Base-by-base conservation (phyloP, 2,329 filamentous ascomycete genomes). In the Talaromyces funiculosus region DNA sequence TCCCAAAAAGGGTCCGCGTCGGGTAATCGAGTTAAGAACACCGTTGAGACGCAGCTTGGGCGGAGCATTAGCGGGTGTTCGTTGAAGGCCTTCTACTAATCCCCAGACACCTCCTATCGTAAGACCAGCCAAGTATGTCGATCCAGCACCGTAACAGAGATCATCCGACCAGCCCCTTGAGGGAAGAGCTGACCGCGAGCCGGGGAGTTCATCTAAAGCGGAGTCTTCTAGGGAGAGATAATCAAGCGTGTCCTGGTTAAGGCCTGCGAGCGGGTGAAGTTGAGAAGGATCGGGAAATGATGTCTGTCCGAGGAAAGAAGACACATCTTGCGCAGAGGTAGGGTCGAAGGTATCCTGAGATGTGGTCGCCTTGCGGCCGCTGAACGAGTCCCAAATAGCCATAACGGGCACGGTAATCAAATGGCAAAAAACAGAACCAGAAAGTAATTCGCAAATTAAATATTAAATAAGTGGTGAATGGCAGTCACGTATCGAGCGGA, bases 161-260 rank as follows among this genome's bases (percentile, higher is more conserved):
- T 99, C 94, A 73, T 99, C 94, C 63, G 92, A 96, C 86, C 96
- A 99, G 73, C 94, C 94, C 75, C 94, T 88, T 60, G 92, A 97
- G 45, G 95, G 94, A 59, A 99, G 84, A 59, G 92, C 89, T 45
- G 93, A 95, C 73, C 90, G 89, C 62, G 87, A 84, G 71, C 92
- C 92, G 53, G 92, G 92, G 20, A 96, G 84, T 70, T 95, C 87
- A 64, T 91, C 92, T 61, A 97, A 86, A 29, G 88, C 85, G 54
- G 91, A 90, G 74, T 99, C 95, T 78, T 99, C 94, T 71, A 99
- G 87, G 26, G 89, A 88, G 66, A 99, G 84, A 77, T 99, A 99
- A 76, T 99, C 94, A 70, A 99, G 87, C 0, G 90, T 90, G 69
- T 96, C 90, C 79, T 90, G 87, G 80, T 97, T 92, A 64, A 99